Evolutionary conservation across 225 moss, liverwort and hornwort genomes (phyloP), one percentile per base, ranked within the genome.

Genomic region (Rhytidiadelphus loreus): DNA sequence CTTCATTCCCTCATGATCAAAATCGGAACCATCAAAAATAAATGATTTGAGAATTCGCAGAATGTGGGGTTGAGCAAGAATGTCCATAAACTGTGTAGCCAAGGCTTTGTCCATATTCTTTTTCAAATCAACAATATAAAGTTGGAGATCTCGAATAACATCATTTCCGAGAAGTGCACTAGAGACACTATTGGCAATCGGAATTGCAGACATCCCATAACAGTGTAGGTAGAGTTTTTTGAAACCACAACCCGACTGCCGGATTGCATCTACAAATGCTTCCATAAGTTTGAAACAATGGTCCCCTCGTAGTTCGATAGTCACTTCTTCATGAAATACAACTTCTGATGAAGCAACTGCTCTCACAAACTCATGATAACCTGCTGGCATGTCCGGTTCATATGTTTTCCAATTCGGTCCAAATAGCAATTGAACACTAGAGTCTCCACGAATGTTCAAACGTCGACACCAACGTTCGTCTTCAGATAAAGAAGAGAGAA

Each of bases 11-110:
- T 8, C 17, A 0, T 2, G 1, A 0, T 43, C 9, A 1, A 8
- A 5, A 24, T 43, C 1, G 3, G 0, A 16, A 25, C 3, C 4
- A 0, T 0, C 0, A 0, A 71, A 2, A 8, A 0, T 0, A 9
- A 41, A 71, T 28, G 9, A 6, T 28, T 43, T 44, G 3, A 72
- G 44, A 9, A 28, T 44, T 44, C 0, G 17, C 2, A 72, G 44
- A 72, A 6, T 72, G 28, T 29, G 44, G 10, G 72, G 26, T 10
- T 3, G 0, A 9, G 0, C 10, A 10, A 72, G 0, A 44, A 72
- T 29, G 44, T 2, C 1, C 28, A 72, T 4, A 26, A 72, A 44
- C 35, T 69, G 7, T 1, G 2, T 4, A 39, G 6, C 17, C 52
- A 12, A 5, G 14, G 52, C 52, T 43, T 52, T 87, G 28, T 53